Evolutionary conservation across 192 early-diverging fungal genomes (phyloP), one percentile per base, ranked within the genome.

Genomic region (Geranomyces variabilis): DNA sequence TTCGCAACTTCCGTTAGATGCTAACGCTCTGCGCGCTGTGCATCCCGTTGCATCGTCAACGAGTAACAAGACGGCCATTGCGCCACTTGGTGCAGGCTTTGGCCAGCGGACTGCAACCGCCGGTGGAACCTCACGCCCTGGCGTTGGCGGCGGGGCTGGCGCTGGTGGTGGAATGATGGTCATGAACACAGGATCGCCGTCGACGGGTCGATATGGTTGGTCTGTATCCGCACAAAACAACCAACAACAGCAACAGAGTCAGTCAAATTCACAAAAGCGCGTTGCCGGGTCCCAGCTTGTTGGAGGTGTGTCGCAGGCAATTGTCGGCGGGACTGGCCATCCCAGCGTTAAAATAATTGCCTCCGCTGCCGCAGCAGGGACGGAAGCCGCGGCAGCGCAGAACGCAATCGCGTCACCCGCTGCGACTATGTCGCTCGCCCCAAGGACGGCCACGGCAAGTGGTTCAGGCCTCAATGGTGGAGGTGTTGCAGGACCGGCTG

Each of bases 11-110:
- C 63, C 63, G 43, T 19, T 45, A 21, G 63, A 64, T 21, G 63
- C 63, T n/a, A 45, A 14, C 9, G 31, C 21, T 19, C 28, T 64
- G 43, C 63, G 63, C 41, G 44, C 21, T 3, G 43, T 64, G 43
- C 63, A 64, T 36, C 44, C 63, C 15, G 28, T 45, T 21, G 60
- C 60, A 7, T 64, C 63, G 15, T 45, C 63, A 21, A 44, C 44
- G 6, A 31, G 63, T 10, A 7, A 3, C 5, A 41, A 41, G 10
- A 41, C 36, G 10, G 36, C 5, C 10, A 10, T 41, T 41, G 36
- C 36, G 5, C 36, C 36, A 41, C 36, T 41, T 10, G 36, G 36
- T 41, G 36, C 36, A 10, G 36, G 36, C 36, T 10, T 41, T 41
- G 36, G 36, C 36, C 36, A 41, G 36, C 36, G 36, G 36, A 41